phyloP scores from a whole-genome alignment of 208 protist genomes.

The Polymyxa betae region DNA sequence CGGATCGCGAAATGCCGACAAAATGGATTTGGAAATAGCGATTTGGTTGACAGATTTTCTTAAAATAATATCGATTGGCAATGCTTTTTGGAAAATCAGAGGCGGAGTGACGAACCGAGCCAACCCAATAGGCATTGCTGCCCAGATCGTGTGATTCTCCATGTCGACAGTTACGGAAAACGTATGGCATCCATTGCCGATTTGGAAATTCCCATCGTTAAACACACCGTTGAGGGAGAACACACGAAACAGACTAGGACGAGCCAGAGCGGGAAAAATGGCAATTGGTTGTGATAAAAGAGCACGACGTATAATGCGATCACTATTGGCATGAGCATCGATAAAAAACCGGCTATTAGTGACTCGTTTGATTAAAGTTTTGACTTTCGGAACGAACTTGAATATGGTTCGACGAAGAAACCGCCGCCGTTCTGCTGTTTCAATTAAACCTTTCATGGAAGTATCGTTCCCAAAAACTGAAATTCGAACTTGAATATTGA shows the following conservation, averaged over 20 bases:
- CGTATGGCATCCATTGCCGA: not conserved
- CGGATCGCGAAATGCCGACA: no score
- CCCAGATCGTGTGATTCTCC: not conserved
- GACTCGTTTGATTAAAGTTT: not conserved
- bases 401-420: not conserved
- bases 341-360: not conserved
- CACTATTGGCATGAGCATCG: not conserved
- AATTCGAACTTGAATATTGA: not conserved
- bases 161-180: slow-evolving; percentile 29
- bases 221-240: not conserved
- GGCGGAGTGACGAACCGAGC: not conserved
- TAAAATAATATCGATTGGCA: no score
- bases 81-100: not conserved
- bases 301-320: slow-evolving; percentile 1
- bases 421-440: not conserved
- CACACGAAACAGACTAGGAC: not conserved
- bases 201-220: not conserved
- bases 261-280: not conserved
- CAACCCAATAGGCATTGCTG: not conserved
- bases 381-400: not conserved
- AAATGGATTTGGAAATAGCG: no score
- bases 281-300: not conserved
- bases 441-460: not conserved
- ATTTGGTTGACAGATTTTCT: no score
- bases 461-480: not conserved